Evolutionary conservation across 1,139 yeast genomes (phyloP).

Genomic region (Saccharomycopsis crataegensis): DNA sequence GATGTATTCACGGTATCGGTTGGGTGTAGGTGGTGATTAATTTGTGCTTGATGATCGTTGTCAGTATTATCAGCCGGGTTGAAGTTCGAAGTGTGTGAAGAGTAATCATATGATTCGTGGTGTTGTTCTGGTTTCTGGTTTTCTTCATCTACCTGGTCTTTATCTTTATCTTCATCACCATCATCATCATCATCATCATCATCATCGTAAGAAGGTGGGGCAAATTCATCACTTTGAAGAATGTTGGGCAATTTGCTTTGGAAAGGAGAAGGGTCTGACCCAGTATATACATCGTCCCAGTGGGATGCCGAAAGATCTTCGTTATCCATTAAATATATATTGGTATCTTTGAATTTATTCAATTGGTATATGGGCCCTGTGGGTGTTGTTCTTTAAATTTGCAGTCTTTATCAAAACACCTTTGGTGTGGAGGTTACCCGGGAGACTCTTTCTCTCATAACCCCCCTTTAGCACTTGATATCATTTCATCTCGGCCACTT

Average conservation of each 20-base stretch:
- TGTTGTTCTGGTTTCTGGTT: not conserved
- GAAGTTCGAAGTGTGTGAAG: not conserved
- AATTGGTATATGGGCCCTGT: too few species aligned
- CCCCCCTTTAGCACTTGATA: too few species aligned
- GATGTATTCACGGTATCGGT: not conserved
- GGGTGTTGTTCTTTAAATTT: too few species aligned
- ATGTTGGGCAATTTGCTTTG: slow-evolving; percentile 16
- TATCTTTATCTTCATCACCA: not conserved
- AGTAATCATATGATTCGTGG: not conserved
- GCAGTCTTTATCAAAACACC: too few species aligned
- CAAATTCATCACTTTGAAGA: slow-evolving; percentile 18
- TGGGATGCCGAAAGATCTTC: slow-evolving; percentile 17
- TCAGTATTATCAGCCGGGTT: not conserved
- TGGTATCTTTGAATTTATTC: too few species aligned
- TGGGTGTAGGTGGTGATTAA: not conserved
- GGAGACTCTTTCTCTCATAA: too few species aligned
- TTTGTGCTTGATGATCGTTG: not conserved
- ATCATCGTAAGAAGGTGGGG: slow-evolving; percentile 18
- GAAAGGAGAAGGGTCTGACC: slow-evolving; percentile 1
- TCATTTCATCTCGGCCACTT: too few species aligned
- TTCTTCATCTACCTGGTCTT: not conserved
- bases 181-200: slow-evolving; percentile 8
- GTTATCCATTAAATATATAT: slow-evolving; percentile 9
- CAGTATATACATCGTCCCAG: slow-evolving; percentile 18
- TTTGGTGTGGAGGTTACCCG: too few species aligned